Conservation (phyloP, 768 basidiomycete genomes). For the Crassisporium funariophilum region DNA sequence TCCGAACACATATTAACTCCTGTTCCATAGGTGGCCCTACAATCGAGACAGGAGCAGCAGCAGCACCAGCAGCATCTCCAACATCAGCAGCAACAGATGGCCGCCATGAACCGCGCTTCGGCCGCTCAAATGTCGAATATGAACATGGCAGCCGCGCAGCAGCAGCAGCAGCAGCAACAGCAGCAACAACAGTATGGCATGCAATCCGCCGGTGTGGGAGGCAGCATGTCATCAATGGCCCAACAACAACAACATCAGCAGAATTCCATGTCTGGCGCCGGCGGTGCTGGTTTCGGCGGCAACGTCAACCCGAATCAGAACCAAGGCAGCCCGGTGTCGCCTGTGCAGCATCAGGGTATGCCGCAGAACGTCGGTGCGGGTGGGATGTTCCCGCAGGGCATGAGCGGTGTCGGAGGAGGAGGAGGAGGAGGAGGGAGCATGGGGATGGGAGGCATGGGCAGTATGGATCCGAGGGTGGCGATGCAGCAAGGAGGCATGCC, state of each 20-base stretch:
- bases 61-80: constrained; percentile 22
- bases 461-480: constrained; percentile 31
- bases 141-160: constrained; percentile 5
- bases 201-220: neutral
- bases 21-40: constrained; percentile 27
- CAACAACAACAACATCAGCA: constrained; percentile 10
- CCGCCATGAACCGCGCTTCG: constrained; percentile 17
- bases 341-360: constrained; percentile 23
- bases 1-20: neutral
- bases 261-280: constrained; percentile 1
- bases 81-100: constrained; percentile 26
- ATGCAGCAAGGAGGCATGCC: constrained; percentile 28
- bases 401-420: constrained; percentile 21
- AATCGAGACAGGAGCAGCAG: constrained; percentile 26
- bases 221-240: neutral
- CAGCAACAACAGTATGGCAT: no score
- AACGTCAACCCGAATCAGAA: constrained; percentile 6
- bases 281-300: constrained; percentile 13
- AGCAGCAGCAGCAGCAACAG: constrained; percentile 14
- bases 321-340: constrained; percentile 14
- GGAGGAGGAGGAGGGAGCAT: constrained; percentile 23
- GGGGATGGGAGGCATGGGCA: constrained; percentile 35
- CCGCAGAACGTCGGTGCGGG: constrained; percentile 24
- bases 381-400: constrained; percentile 19
- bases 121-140: constrained; percentile 15